Conservation (phyloP, 2,329 filamentous ascomycete genomes). For the Apiospora kogelbergensis region DNA sequence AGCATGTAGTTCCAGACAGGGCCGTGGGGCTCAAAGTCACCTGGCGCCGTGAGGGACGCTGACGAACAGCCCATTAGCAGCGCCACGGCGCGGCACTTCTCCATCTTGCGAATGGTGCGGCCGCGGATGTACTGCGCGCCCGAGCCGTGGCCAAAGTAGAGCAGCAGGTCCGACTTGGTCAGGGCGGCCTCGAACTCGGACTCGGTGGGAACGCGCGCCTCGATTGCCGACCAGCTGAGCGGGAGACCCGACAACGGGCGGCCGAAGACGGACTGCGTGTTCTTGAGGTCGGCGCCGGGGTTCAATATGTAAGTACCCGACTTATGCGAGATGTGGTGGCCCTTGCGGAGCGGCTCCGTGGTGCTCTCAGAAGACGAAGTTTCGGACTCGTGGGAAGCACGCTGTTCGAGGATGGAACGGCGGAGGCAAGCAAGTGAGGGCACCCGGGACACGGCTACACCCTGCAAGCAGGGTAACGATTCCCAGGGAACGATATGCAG, state of each 20-base stretch:
- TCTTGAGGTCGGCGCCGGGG: conserved; percentile 77
- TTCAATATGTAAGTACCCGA: conserved; percentile 83
- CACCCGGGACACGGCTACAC: conserved; percentile 78
- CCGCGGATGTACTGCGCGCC: conserved; percentile 92
- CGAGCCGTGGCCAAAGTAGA: conserved; percentile 96
- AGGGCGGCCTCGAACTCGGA: conserved; percentile 72
- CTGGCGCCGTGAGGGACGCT: conserved; percentile 74
- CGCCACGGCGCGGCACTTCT: conserved; percentile 71
- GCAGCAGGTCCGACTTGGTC: conserved; percentile 65
- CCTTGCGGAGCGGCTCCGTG: conserved; percentile 34
- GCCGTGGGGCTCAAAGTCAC: conserved; percentile 88
- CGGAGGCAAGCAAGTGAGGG: conserved; percentile 83
- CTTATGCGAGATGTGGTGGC: conserved; percentile 55
- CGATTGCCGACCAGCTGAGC: conserved; percentile 68
- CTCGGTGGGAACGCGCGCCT: conserved; percentile 71
- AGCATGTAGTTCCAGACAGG: conserved; percentile 91
- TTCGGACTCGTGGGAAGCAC: conserved; percentile 14
- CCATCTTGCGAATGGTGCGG: conserved; percentile 76
- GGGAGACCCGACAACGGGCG: conserved; percentile 65
- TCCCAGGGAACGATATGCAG: conserved; percentile 96
- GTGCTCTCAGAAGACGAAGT: conserved; percentile 12
- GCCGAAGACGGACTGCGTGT: conserved; percentile 76
- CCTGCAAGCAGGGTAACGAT: conserved; percentile 81
- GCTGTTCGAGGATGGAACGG: conserved; percentile 66
- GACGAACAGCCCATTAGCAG: conserved; percentile 96